Base-by-base conservation (phyloP, 805 yeast species). In the Clavispora fructus region DNA sequence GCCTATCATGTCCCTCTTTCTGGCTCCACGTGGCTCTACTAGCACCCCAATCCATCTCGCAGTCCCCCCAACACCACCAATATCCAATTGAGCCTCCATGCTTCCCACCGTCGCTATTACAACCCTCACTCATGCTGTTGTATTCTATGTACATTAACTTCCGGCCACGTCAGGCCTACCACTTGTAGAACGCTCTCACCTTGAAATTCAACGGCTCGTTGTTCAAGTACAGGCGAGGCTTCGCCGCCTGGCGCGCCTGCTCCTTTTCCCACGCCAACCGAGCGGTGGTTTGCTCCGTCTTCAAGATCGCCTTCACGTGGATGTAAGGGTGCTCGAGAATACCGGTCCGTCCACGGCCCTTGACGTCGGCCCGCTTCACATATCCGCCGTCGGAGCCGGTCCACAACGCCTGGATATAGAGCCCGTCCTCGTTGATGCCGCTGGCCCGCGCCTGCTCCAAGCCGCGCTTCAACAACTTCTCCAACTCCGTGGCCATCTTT, bases 311-410 rank as follows among this genome's bases (percentile, higher is more conserved):
- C 68, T 85, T 81, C 29, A 91, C 80, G 65, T 92, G 96, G 43
- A 89, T 82, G 62, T 78, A 85, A 50, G 86, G 81, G 59, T 87
- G 94, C 29, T 74, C 77, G 42, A 86, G 77, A 47, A 87, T 67
- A 62, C 98, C 98, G 17, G 79, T 74, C 65, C 96, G 80, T 53
- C 97, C 97, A 71, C 98, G 82, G 53, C 94, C 96, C 70, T 89
- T 90, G 61, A 77, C 75, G 56, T 92, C 97, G 9, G 82, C 65
- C 63, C 94, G 78, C 63, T 80, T 83, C 27, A 61, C 58, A 83
- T 85, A 81, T 43, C 67, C 60, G 17, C 96, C 96, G 64, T 92
- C 98, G 47, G 90, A 82, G 37, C 97, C 97, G 26, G 82, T 82
- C 97, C 97, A 92, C 48, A 90, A 80, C 59, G 87, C 87, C 39